These are phyloP conservation scores for Keqinozyma sinolaborantium DNA, from an alignment of 1,139 yeast genomes.

Conservation along the genomic window DNA sequence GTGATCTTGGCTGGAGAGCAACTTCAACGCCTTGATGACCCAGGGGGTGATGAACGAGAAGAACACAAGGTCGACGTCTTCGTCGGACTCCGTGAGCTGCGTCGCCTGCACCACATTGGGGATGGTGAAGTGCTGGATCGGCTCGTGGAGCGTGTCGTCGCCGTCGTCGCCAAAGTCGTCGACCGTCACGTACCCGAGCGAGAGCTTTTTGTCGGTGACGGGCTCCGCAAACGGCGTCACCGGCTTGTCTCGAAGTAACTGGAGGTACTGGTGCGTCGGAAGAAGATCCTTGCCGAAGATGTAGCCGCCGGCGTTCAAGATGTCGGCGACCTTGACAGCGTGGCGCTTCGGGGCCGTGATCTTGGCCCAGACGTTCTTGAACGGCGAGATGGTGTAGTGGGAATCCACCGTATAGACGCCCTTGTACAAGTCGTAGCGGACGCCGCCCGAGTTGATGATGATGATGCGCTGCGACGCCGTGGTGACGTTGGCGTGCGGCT, in stretches of 20 bases:
- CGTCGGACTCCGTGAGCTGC: constrained; percentile 14
- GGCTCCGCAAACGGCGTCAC: constrained; percentile 1
- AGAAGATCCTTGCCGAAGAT: constrained; percentile 25
- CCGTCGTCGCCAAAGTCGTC: constrained; percentile 87
- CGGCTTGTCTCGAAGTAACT: neutral
- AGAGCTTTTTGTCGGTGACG: constrained; percentile 10
- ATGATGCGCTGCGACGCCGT: constrained; percentile 49
- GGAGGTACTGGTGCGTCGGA: constrained; percentile 24
- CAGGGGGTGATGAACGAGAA: constrained; percentile 71
- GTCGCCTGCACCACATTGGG: constrained; percentile 73
- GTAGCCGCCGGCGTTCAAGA: constrained; percentile 49
- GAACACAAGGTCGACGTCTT: constrained; percentile 64
- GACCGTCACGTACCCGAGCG: constrained; percentile 70
- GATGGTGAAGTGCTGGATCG: constrained; percentile 54
- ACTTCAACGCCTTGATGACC: constrained; percentile 53
- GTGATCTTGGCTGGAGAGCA: constrained; percentile 20
- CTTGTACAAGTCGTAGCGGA: constrained; percentile 82
- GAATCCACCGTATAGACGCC: constrained; percentile 84
- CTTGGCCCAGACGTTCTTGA: constrained; percentile 72
- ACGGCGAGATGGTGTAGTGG: constrained; percentile 83
- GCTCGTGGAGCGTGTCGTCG: constrained; percentile 80
- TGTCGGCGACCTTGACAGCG: constrained; percentile 45
- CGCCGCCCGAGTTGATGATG: constrained; percentile 81
- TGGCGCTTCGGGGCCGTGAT: constrained; percentile 49
- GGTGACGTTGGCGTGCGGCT: constrained; percentile 5